Evolutionary conservation across 2,329 filamentous ascomycete species (phyloP).

Genomic region (Thermoascus crustaceus): DNA sequence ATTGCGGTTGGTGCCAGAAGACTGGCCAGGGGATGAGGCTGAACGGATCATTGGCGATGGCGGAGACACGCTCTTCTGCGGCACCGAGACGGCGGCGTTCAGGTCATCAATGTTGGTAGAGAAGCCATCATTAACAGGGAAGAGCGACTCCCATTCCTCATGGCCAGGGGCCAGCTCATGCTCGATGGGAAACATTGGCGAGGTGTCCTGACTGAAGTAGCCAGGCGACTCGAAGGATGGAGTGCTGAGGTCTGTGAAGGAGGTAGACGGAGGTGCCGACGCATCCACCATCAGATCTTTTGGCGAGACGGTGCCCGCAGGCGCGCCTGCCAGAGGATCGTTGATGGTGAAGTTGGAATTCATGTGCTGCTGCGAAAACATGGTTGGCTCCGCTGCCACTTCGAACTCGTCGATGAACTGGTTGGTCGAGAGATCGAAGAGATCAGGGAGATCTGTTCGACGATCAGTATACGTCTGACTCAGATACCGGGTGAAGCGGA

Average conservation of each 20-base stretch:
- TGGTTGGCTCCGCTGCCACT: conserved; percentile 15
- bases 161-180: conserved; percentile 45
- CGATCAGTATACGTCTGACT: conserved; percentile 3
- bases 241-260: conserved; percentile 77
- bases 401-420: conserved; percentile 19
- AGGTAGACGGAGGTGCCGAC: conserved; percentile 73
- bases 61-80: conserved; percentile 8
- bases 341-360: conserved; percentile 36
- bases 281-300: conserved; percentile 68
- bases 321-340: conserved; percentile 28
- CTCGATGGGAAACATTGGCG: conserved; percentile 61
- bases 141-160: conserved; percentile 62
- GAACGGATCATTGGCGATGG: conserved; percentile 26
- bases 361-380: conserved; percentile 20
- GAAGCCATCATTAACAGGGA: conserved; percentile 21
- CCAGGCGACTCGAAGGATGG: conserved; percentile 70
- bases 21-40: conserved; percentile 33
- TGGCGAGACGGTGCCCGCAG: conserved; percentile 65
- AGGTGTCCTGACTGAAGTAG: conserved; percentile 63
- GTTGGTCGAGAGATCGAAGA: conserved; percentile 23
- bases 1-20: conserved; percentile 34
- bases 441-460: conserved; percentile 16
- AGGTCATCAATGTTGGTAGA: conserved; percentile 21
- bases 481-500: conserved; percentile 31
- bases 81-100: conserved; percentile 25